Evolutionary conservation across 768 basidiomycete species (phyloP), one percentile per base, ranked within the genome.

Genomic region (Agaricus subrufescens): DNA sequence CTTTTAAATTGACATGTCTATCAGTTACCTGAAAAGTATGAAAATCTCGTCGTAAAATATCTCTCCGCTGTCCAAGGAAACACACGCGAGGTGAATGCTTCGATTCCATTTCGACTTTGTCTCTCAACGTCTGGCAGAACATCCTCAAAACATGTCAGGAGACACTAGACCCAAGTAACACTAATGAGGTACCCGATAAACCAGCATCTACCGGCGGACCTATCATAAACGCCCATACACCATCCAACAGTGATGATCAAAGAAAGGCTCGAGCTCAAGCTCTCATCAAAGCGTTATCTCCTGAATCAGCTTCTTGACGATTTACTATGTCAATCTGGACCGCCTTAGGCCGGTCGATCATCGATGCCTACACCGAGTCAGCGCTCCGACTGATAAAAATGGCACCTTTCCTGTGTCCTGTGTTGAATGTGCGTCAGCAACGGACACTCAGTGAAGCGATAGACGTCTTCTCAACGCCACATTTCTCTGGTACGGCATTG

Each of bases 1-100:
- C 34, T 11, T 11, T 34, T 8, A 34, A 11, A 31, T 34, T 34
- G 34, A 34, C 34, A 25, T 26, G 25, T 27, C 31, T 42, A 3
- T 5, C 59, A 85, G 84, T 73, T 85, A 52, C 82, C 84, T 7
- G 78, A 80, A n/a, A 63, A 44, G 26, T 76, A 84, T 59, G 39
- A 79, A n/a, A 61, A 71, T 0, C 69, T 84, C n/a, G 65, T 74
- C 26, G 65, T 72, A 3, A 68, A 62, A 44, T 85, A 85, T 59
- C 68, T 84, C 14, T 58, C 72, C 12, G 70, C 72, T 30, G 71
- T 82, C 15, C 73, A 75, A 63, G 84, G 84, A 10, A 78, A 80
- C 40, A 68, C 66, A 23, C 66, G 74, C 8, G 69, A 73, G 63
- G 84, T 76, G 52, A 47, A 46, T 59, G 70, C 61, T 30, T 49